A percentile compares a stretch with the other conserved stretches of the same genome.
These are phyloP conservation scores for Penicillium dipodomyicola DNA, from an alignment of 495 filamentous ascomycete genomes.

Conservation along the genomic window DNA sequence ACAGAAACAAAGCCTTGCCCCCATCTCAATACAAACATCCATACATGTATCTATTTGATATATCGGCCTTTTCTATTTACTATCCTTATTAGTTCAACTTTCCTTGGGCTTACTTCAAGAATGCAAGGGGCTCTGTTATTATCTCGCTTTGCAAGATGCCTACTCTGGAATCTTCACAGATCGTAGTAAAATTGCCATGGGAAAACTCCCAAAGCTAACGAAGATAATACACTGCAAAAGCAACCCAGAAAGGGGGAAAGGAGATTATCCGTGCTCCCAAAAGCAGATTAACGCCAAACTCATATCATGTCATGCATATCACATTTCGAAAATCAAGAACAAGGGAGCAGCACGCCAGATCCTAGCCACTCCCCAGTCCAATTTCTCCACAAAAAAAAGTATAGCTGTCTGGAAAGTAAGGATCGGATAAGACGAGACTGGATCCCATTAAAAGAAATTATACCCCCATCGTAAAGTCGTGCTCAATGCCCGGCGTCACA, in stretches of 20 bases:
- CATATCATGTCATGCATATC: conserved; percentile 26
- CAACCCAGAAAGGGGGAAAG: not conserved
- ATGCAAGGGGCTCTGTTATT: conserved; percentile 12
- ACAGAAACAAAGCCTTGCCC: no score
- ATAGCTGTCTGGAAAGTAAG: conserved; percentile 1
- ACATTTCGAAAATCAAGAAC: not conserved
- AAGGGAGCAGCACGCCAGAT: not conserved
- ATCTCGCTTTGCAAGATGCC: conserved; percentile 4
- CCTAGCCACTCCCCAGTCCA: conserved; percentile 1
- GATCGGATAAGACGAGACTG: not conserved
- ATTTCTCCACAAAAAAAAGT: not conserved
- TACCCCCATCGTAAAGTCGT: conserved; percentile 98
- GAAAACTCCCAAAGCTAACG: not conserved
- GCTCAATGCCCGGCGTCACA: conserved; percentile 94
- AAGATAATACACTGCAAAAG: conserved; percentile 12
- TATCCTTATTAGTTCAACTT: no score
- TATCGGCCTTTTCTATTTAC: not conserved
- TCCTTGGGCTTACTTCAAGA: not conserved
- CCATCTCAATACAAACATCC: no score
- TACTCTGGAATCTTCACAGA: not conserved
- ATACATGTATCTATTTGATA: no score
- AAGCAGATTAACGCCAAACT: conserved; percentile 25
- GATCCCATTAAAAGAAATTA: conserved; percentile 34
- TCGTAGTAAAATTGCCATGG: not conserved
- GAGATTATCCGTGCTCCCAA: not conserved